Percentiles rank a stretch among this genome's conserved stretches.
phyloP scores from a whole-genome alignment of 306 rosid genomes.

The Mucuna pruriens region DNA sequence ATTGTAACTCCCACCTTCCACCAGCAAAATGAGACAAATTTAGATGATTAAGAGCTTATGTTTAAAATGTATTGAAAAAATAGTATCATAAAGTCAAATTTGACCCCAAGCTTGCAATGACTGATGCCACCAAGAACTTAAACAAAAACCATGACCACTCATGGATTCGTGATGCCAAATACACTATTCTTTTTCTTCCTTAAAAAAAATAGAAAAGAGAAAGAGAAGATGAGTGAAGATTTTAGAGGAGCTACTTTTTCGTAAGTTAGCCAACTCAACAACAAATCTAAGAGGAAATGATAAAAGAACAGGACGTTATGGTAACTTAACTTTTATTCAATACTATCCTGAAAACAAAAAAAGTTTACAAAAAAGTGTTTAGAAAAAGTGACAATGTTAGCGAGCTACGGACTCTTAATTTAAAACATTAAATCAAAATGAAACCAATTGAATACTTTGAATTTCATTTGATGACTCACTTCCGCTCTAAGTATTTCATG shows the following conservation, averaged over 20 bases:
- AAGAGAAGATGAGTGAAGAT: constrained; percentile 25
- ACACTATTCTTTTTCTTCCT: constrained; percentile 12
- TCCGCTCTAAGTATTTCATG: constrained; percentile 37
- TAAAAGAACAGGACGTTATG: constrained; percentile 19
- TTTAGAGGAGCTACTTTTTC: constrained; percentile 40
- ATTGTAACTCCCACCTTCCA: constrained; percentile 22
- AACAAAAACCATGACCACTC: constrained; percentile 23
- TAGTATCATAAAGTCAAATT: constrained; percentile 27
- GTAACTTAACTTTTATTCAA: no score
- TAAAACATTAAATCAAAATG: constrained; percentile 30
- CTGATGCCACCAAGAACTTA: constrained; percentile 34
- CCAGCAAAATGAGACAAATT: constrained; percentile 32
- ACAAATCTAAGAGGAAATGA: background rate
- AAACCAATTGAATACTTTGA: constrained; percentile 44
- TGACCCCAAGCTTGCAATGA: constrained; percentile 33
- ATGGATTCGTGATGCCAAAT: constrained; percentile 20
- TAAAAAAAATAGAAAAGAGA: constrained; percentile 2
- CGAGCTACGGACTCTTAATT: no score
- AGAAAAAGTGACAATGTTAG: constrained; percentile 48
- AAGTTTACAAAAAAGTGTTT: background rate
- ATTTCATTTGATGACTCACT: no score
- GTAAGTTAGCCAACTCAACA: constrained; percentile 47
- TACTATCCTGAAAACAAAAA: no score
- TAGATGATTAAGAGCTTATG: constrained; percentile 40
- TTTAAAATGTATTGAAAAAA: constrained; percentile 25